Percentiles rank a stretch among this genome's conserved stretches.
Evolutionary conservation across 2,329 filamentous ascomycete species (phyloP).

Genomic region (Massarina eburnea): DNA sequence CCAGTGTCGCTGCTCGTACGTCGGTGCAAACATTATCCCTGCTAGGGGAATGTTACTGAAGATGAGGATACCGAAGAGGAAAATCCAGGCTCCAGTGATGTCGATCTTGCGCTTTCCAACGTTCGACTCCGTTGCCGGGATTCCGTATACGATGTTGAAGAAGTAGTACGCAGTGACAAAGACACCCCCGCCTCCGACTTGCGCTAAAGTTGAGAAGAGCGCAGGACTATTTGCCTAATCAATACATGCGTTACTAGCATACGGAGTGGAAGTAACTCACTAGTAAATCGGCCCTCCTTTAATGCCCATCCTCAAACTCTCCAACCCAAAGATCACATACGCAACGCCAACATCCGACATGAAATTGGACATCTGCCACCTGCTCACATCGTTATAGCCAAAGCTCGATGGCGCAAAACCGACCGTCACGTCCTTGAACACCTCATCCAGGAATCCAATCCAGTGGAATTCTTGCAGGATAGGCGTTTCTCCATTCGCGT

Average conservation of each 20-base stretch:
- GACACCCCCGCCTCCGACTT: constrained; percentile 14
- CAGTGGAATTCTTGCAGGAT: constrained; percentile 16
- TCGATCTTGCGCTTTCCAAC: constrained; percentile 3
- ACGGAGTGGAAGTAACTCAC: constrained; percentile 3
- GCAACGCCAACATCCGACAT: constrained; percentile 10
- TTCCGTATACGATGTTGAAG: constrained; percentile 5
- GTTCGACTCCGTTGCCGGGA: neutral
- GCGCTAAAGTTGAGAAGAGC: constrained; percentile 7
- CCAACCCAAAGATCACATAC: constrained; percentile 10
- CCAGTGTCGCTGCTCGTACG: constrained; percentile 10
- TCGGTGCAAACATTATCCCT: constrained; percentile 8
- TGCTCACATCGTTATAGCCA: constrained; percentile 13
- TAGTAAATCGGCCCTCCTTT: constrained; percentile 5
- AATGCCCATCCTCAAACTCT: constrained; percentile 6
- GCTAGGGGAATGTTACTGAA: constrained; percentile 7
- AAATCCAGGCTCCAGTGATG: constrained; percentile 7
- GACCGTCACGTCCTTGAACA: constrained; percentile 13
- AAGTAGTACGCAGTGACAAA: constrained; percentile 12
- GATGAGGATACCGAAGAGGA: neutral
- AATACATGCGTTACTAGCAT: neutral
- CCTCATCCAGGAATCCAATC: constrained; percentile 9
- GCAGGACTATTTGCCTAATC: constrained; percentile 4
- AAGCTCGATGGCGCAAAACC: constrained; percentile 15
- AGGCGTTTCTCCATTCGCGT: constrained; percentile 2
- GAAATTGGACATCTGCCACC: constrained; percentile 16